Percentiles rank a stretch among this genome's conserved stretches.
Evolutionary conservation across 139 green algal genomes (phyloP).

Genomic region (Tetradesmus obliquus): DNA sequence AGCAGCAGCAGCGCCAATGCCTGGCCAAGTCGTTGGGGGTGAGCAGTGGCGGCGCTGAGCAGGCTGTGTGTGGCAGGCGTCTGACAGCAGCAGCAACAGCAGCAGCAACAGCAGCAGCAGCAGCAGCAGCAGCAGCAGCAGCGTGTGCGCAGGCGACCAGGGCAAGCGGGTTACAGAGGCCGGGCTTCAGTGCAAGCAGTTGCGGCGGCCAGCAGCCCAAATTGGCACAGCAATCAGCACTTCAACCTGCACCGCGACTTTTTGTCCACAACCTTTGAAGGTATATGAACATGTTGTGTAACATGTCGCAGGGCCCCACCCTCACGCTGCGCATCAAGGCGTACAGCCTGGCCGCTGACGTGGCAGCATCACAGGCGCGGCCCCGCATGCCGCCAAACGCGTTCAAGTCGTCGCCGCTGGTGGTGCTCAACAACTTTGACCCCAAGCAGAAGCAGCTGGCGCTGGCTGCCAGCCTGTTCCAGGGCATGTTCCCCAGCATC

Average conservation of each 20-base stretch:
- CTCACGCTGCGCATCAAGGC: conserved; percentile 86
- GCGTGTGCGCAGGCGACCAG: too few relatives aligned
- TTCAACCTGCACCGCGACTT: neutral
- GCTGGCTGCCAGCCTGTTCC: conserved; percentile 82
- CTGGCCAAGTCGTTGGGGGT: too few relatives aligned
- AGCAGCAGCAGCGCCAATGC: too few relatives aligned
- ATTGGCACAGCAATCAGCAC: neutral
- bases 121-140: too few relatives aligned
- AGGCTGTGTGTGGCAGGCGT: neutral
- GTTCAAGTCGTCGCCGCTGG: conserved; percentile 81
- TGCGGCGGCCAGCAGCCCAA: too few relatives aligned
- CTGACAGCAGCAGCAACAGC: neutral
- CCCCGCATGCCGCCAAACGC: conserved; percentile 74
- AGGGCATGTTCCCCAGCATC: conserved; percentile 97
- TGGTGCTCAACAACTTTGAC: conserved; percentile 95
- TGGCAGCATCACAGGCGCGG: conserved; percentile 72
- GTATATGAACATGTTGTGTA: neutral
- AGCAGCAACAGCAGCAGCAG: too few relatives aligned
- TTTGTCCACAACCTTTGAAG: neutral
- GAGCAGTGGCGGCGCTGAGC: too few relatives aligned
- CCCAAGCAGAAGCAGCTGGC: conserved; percentile 85
- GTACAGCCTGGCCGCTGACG: conserved; percentile 90
- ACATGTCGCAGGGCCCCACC: conserved; percentile 85
- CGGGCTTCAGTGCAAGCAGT: neutral
- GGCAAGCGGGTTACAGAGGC: too few relatives aligned